Evolutionary conservation across 2,329 filamentous ascomycete species (phyloP), one percentile per base, ranked within the genome.

Genomic region (Curvularia lunata): DNA sequence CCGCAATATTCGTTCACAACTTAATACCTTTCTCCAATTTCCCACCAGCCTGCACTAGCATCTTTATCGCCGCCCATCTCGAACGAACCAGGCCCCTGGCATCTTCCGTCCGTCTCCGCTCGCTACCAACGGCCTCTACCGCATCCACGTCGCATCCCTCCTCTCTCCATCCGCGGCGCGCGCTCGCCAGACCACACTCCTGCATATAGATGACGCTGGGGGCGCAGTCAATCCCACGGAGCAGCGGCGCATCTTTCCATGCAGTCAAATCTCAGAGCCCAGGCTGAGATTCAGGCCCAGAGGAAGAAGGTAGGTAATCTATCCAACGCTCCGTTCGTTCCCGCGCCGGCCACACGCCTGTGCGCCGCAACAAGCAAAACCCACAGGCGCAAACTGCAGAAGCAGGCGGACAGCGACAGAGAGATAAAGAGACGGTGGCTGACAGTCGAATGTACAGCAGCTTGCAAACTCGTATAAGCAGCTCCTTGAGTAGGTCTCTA

Each of bases 381-480:
- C 13, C 32, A 18, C 42, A 47, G 41, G 37, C 52, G 45, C 46
- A 46, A 45, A 30, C 27, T 48, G 13, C 27, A 19, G 37, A 41
- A 16, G 13, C 34, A 37, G 16, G 13, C 32, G 9, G 32, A 6
- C 32, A 16, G 19, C 13, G 3, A 23, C 4, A 7, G 16, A 43
- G 21, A n/a, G 7, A 27, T 2, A 21, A 25, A n/a, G 41, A 27
- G 25, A 50, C 41, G 19, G 9, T 52, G 40, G 59, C 55, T 61
- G 51, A 61, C 40, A 38, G 25, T 53, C 52, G 30, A 48, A 48
- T 58, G 45, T 52, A 59, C 54, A 60, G 58, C 78, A 97, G 93
- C 93, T 99, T 83, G 92, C 93, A 77, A 91, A 89, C 79, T 98
- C 95, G 68, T 99, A 99, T 82, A 91, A 96, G 82, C 91, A 96